Conservation (phyloP, 208 protist genomes). For the Leishmania aethiopica region DNA sequence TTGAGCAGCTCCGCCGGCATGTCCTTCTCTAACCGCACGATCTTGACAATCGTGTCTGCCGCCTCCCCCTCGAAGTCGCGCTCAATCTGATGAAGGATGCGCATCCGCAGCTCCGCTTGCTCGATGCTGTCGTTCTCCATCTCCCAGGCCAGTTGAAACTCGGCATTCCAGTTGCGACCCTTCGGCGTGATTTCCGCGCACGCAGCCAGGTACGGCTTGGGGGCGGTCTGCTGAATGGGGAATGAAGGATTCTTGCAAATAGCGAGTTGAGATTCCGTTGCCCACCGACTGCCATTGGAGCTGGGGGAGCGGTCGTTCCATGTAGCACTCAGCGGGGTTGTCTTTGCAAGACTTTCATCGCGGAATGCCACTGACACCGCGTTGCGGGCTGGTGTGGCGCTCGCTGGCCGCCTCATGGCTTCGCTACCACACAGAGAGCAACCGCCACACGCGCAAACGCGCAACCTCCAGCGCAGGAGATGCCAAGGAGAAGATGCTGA, state of each 20-base stretch:
- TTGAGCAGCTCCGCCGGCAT: constrained; percentile 70
- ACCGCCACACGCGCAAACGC: not conserved
- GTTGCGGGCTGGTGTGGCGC: constrained; percentile 17
- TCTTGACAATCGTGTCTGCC: constrained; percentile 53
- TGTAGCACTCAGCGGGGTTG: constrained; percentile 11
- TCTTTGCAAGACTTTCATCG: constrained; percentile 4
- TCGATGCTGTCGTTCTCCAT: constrained; percentile 63
- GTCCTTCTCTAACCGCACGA: constrained; percentile 82
- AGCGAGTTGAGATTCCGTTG: constrained; percentile 53
- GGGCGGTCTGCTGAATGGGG: constrained; percentile 76
- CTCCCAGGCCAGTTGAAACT: constrained; percentile 87
- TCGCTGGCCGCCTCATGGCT: constrained; percentile 16
- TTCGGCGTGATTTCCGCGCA: constrained; percentile 67
- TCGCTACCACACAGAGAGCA: constrained; percentile 3
- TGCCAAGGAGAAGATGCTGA: not conserved
- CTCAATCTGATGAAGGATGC: constrained; percentile 49
- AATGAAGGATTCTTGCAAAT: constrained; percentile 75
- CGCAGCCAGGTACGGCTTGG: constrained; percentile 61
- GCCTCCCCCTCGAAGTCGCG: constrained; percentile 66
- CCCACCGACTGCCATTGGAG: constrained; percentile 33
- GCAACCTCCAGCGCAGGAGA: not conserved
- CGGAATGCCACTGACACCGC: constrained; percentile 6
- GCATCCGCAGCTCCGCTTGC: constrained; percentile 54
- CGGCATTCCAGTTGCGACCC: constrained; percentile 76
- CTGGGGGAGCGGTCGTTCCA: constrained; percentile 21